Base-by-base conservation (phyloP, 73 alveolate species). In the Stentor roeselii region DNA sequence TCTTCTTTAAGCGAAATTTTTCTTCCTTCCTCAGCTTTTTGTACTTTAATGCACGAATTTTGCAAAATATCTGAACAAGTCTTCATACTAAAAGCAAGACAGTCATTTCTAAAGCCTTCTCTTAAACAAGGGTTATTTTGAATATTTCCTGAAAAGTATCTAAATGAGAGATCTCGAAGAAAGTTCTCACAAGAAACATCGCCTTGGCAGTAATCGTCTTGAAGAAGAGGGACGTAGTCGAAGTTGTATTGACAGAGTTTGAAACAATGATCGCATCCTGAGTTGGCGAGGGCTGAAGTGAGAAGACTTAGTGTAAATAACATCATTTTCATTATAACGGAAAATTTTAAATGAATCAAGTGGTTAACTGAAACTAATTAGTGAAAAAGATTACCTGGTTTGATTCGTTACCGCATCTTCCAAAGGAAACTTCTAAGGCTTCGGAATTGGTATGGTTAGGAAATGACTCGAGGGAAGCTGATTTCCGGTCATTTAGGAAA, bases 241-340 rank as follows among this genome's bases (percentile, higher is more conserved):
- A 67, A 67, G 34, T 67, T 67, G 34, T 30, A 67, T 32, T 67
- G 80, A 40, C 80, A 30, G 14, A 67, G 41, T 67, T 40, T n/a
- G n/a, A 67, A 27, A 40, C 80, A 67, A 67, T 67, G 80, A 21
- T 67, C 80, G 34, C 80, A 67, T 11, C 67, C 67, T 11, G 67
- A 50, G 6, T 11, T 11, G 21, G 30, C 21, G 30, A 6, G 21
- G 6, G 67, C 67, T 50, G 67, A 11, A 50, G 21, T 11, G 67
- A 21, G 6, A 50, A 50, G 6, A 6, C 30, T 50, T 50, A 50
- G 67, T 21, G 21, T 11, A 11, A 50, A 21, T 50, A 50, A 50
- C n/a, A n/a, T 50, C 67, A 50, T 50, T 50, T 50, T 11, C 6
- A 50, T 50, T 50, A 50, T 50, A 11, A 50, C 6, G n/a, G n/a